phyloP scores from a whole-genome alignment of 345 rosid species.

The Hypericum androsaemum region DNA sequence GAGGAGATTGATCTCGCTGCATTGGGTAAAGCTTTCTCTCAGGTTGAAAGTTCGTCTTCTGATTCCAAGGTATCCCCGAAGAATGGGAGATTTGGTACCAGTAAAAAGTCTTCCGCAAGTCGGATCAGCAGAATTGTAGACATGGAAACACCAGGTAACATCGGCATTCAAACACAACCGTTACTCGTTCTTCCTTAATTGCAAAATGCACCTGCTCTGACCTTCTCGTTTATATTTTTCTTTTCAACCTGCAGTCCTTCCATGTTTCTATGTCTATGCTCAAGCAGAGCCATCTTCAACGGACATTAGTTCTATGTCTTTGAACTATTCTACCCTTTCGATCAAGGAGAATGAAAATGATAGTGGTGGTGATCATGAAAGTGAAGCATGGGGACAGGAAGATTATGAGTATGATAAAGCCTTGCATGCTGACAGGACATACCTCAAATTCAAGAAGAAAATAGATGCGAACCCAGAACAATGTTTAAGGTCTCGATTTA shows the following conservation, averaged over 20 bases:
- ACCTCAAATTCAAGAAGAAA: constrained; percentile 76
- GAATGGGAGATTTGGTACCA: constrained; percentile 17
- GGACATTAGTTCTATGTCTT: constrained; percentile 29
- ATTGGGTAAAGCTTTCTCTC: constrained; percentile 50
- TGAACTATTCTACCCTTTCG: constrained; percentile 37
- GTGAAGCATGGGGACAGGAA: constrained; percentile 59
- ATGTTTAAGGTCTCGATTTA: constrained; percentile 73
- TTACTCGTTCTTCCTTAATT: too few species aligned
- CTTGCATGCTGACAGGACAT: constrained; percentile 67
- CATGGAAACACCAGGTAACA: constrained; percentile 31
- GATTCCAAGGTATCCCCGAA: constrained; percentile 28
- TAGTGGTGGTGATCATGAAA: constrained; percentile 26
- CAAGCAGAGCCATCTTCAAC: constrained; percentile 34
- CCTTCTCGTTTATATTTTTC: neutral
- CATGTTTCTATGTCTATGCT: constrained; percentile 76
- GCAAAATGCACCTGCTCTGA: neutral
- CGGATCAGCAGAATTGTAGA: constrained; percentile 18
- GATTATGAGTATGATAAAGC: constrained; percentile 77
- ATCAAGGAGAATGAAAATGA: constrained; percentile 34
- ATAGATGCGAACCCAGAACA: constrained; percentile 76
- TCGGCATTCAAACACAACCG: too few species aligned
- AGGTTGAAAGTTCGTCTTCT: constrained; percentile 46
- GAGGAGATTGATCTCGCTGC: constrained; percentile 59
- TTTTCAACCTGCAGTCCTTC: constrained; percentile 43
- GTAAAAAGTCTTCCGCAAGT: constrained; percentile 20